A percentile compares a stretch with the other conserved stretches of the same genome.
phyloP scores from a whole-genome alignment of 345 rosid genomes.

The Carallia pectinifolia region DNA sequence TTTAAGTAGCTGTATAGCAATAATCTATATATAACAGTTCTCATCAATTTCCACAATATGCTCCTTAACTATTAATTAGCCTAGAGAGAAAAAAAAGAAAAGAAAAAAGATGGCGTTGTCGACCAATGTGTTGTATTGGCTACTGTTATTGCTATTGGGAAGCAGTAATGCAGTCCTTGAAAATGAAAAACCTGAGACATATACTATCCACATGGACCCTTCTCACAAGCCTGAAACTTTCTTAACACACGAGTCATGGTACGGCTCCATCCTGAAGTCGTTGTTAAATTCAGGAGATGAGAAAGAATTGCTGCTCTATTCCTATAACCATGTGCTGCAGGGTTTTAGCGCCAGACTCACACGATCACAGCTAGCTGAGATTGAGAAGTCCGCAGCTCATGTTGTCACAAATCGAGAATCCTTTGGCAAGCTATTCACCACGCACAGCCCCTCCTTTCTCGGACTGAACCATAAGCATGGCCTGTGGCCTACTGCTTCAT shows the following conservation, averaged over 20 bases:
- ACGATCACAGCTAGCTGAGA: constrained; percentile 30
- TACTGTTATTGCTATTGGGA: constrained; percentile 8
- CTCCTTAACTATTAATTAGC: too few species aligned
- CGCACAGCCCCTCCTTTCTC: constrained; percentile 40
- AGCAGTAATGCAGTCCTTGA: constrained; percentile 1
- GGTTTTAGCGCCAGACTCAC: constrained; percentile 55
- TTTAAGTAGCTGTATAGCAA: too few species aligned
- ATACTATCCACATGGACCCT: constrained; percentile 40
- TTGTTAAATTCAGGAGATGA: constrained; percentile 13
- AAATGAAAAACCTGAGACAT: constrained; percentile 23
- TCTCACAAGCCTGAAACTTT: constrained; percentile 36
- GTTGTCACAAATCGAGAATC: constrained; percentile 33
- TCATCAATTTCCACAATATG: too few species aligned
- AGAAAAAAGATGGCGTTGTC: background rate
- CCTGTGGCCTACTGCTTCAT: constrained; percentile 7
- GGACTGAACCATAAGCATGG: constrained; percentile 21
- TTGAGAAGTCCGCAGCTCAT: constrained; percentile 44
- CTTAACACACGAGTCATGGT: constrained; percentile 33
- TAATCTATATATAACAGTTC: too few species aligned
- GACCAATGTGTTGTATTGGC: background rate
- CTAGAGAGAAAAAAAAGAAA: too few species aligned
- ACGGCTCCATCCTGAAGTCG: constrained; percentile 18
- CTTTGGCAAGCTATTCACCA: constrained; percentile 37
- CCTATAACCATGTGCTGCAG: constrained; percentile 40
- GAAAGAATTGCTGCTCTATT: constrained; percentile 25